Conservation (phyloP, 495 filamentous ascomycete genomes). For the Penicillium psychrofluorescens region DNA sequence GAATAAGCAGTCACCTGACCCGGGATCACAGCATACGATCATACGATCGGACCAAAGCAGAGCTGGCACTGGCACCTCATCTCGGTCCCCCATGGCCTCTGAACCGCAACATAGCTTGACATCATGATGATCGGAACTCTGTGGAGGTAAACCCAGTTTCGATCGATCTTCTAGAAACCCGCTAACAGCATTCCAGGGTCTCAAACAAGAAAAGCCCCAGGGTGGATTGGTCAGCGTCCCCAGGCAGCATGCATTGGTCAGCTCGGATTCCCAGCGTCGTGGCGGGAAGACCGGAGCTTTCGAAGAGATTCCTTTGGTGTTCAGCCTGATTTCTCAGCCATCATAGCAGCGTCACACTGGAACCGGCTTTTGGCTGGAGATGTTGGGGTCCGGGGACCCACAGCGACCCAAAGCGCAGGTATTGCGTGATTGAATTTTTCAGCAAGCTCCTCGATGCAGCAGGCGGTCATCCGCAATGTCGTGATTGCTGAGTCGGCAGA, state of each 20-base stretch:
- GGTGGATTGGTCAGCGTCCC: slow-evolving; percentile 9
- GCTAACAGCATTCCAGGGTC: slow-evolving; percentile 11
- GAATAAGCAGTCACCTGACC: no score
- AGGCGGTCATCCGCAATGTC: slow-evolving; percentile 31
- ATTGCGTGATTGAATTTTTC: slow-evolving; percentile 33
- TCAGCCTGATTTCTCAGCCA: slow-evolving; percentile 22
- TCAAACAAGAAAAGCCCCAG: neutral
- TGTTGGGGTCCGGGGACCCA: slow-evolving; percentile 12
- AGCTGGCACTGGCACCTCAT: neutral
- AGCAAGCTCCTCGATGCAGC: slow-evolving; percentile 8
- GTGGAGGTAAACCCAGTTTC: neutral
- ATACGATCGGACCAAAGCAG: no score
- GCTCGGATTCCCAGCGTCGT: neutral
- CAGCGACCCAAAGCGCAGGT: slow-evolving; percentile 22
- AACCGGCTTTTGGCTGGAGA: neutral
- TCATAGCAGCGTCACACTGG: neutral
- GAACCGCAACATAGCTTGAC: no score
- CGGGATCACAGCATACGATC: no score
- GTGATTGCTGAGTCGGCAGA: slow-evolving; percentile 29
- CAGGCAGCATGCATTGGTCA: neutral
- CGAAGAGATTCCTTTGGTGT: neutral
- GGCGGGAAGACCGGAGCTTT: neutral
- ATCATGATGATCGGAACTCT: no score
- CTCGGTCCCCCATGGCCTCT: slow-evolving; percentile 6
- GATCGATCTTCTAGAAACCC: slow-evolving; percentile 1